Conservation (phyloP, 495 filamentous ascomycete species). For the Aspergillus bridgeri region DNA sequence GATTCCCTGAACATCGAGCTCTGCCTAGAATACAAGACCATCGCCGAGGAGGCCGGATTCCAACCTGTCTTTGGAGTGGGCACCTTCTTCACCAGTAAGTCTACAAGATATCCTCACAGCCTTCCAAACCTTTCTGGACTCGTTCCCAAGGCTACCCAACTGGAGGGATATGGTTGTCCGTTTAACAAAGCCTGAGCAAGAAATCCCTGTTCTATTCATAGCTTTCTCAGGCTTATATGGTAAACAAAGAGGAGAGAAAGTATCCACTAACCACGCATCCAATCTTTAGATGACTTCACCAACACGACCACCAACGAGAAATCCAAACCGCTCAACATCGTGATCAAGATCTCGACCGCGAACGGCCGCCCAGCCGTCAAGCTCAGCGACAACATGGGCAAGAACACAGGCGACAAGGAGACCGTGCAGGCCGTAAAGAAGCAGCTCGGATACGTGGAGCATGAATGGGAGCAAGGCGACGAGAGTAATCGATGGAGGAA, state of each 20-base stretch:
- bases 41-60: conserved; percentile 77
- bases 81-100: conserved; percentile 84
- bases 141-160: too few relatives aligned
- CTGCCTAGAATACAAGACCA: conserved; percentile 82
- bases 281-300: conserved; percentile 75
- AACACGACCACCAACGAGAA: conserved; percentile 67
- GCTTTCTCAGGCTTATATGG: too few relatives aligned
- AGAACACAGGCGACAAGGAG: conserved; percentile 84
- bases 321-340: conserved; percentile 92
- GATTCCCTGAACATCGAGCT: conserved; percentile 89
- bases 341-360: conserved; percentile 90
- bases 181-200: too few relatives aligned
- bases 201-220: too few relatives aligned
- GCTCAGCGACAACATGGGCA: conserved; percentile 94
- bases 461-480: conserved; percentile 76
- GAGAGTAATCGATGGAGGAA: conserved; percentile 71
- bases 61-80: conserved; percentile 86
- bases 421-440: conserved; percentile 82
- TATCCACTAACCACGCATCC: too few relatives aligned
- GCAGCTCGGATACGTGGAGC: conserved; percentile 79
- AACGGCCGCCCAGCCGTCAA: conserved; percentile 83
- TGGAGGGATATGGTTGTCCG: too few relatives aligned
- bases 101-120: background rate
- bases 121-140: too few relatives aligned
- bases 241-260: too few relatives aligned